These are phyloP conservation scores for Lactuca sativa DNA, from an alignment of 129 eudicot genomes.

Conservation along the genomic window DNA sequence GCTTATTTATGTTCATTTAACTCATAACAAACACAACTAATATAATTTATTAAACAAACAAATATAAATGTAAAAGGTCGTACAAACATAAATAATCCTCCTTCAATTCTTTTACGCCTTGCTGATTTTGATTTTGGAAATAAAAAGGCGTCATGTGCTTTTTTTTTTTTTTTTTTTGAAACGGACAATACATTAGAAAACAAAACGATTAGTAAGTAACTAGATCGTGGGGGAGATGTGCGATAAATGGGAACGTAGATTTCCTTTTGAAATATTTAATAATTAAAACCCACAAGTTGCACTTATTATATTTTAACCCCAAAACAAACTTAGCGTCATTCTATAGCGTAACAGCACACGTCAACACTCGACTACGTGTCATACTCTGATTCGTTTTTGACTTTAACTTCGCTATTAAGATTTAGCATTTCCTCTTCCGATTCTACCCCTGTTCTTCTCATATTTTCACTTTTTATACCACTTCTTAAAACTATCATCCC, in stretches of 20 bases:
- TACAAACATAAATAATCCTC: no score
- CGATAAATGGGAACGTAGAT: neutral
- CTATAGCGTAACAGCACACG: neutral
- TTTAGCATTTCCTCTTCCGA: neutral
- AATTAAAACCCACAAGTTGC: neutral
- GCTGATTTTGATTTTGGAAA: no score
- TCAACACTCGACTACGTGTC: slow-evolving; percentile 17
- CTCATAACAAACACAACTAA: no score
- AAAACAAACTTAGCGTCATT: neutral
- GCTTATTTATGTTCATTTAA: no score
- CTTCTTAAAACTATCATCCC: neutral
- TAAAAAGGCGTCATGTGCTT: no score
- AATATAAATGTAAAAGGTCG: no score
- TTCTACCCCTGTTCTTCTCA: neutral
- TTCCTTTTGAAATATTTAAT: neutral
- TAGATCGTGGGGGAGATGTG: no score
- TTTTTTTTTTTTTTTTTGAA: no score
- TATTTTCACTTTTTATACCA: slow-evolving; percentile 3
- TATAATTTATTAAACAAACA: no score
- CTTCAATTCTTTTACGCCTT: no score
- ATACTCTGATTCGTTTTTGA: neutral
- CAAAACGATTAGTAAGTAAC: no score
- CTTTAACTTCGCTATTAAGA: slow-evolving; percentile 25
- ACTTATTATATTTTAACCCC: neutral
- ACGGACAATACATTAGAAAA: no score